These are phyloP conservation scores for Pythium coloratum DNA, from an alignment of 352 stramenopile species.

Conservation along the genomic window DNA sequence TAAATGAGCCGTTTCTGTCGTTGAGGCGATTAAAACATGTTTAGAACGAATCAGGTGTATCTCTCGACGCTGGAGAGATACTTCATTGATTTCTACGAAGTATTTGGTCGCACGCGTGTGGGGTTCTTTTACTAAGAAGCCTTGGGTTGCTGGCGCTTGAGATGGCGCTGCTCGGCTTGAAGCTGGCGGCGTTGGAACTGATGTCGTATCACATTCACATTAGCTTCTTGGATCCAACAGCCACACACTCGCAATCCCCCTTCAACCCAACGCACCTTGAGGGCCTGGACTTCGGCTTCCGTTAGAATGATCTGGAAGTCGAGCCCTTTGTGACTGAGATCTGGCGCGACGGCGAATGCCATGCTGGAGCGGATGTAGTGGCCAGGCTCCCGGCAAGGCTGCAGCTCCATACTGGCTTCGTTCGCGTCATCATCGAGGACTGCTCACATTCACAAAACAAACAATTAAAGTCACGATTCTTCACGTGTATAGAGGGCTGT, in stretches of 20 bases:
- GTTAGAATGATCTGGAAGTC: slow-evolving; percentile 67
- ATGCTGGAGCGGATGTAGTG: slow-evolving; percentile 51
- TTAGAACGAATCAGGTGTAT: slow-evolving; percentile 3
- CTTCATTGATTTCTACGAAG: background rate
- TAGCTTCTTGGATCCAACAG: background rate
- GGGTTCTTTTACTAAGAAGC: background rate
- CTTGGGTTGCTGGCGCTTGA: slow-evolving; percentile 37
- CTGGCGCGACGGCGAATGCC: slow-evolving; percentile 16
- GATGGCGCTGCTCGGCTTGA: slow-evolving; percentile 57
- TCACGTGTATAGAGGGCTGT: slow-evolving; percentile 18
- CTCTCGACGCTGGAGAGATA: background rate
- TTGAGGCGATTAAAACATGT: slow-evolving; percentile 1
- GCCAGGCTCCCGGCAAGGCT: slow-evolving; percentile 43
- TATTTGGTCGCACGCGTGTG: background rate
- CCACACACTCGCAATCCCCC: background rate
- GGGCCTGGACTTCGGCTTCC: slow-evolving; percentile 51
- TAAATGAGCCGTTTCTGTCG: background rate
- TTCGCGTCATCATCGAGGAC: slow-evolving; percentile 40
- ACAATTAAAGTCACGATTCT: too few relatives aligned
- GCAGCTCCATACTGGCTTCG: slow-evolving; percentile 49
- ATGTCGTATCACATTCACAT: background rate
- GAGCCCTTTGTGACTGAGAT: slow-evolving; percentile 21
- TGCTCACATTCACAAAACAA: background rate
- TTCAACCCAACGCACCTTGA: slow-evolving; percentile 41
- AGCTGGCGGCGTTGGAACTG: slow-evolving; percentile 56